These are phyloP conservation scores for Bjerkandera adusta DNA, from an alignment of 1,284 basidiomycete species.

Conservation along the genomic window DNA sequence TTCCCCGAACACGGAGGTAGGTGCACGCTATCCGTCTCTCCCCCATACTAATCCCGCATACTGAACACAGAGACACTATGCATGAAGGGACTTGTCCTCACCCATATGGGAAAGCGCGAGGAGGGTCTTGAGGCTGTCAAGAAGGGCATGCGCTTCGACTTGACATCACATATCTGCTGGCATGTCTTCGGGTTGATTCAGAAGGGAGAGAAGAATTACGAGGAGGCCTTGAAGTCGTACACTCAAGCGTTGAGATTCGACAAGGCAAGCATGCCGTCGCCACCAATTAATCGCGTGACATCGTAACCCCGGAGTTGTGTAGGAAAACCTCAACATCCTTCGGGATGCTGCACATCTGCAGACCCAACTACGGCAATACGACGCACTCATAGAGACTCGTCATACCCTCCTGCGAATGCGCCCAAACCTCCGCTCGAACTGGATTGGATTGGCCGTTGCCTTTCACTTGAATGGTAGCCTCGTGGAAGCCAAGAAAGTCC, in stretches of 20 bases:
- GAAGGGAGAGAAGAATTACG: slow-evolving; percentile 89
- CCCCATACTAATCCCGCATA: slow-evolving; percentile 13
- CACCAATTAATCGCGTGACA: not conserved
- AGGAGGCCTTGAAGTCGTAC: slow-evolving; percentile 86
- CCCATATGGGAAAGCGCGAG: slow-evolving; percentile 82
- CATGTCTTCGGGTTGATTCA: slow-evolving; percentile 96
- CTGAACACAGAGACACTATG: slow-evolving; percentile 76
- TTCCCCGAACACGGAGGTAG: slow-evolving; percentile 93
- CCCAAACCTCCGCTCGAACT: slow-evolving; percentile 85
- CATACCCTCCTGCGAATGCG: slow-evolving; percentile 80
- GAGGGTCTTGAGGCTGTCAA: slow-evolving; percentile 86
- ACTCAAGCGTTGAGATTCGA: slow-evolving; percentile 84
- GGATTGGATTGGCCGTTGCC: slow-evolving; percentile 88
- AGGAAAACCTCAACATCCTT: slow-evolving; percentile 95
- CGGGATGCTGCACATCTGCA: slow-evolving; percentile 91
- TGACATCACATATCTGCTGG: slow-evolving; percentile 96
- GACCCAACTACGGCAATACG: slow-evolving; percentile 86
- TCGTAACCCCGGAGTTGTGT: not conserved
- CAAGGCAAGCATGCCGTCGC: slow-evolving; percentile 43
- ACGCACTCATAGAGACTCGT: slow-evolving; percentile 80
- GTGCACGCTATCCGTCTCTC: slow-evolving; percentile 22
- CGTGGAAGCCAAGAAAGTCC: slow-evolving; percentile 68
- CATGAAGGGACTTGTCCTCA: slow-evolving; percentile 90
- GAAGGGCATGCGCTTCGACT: slow-evolving; percentile 85
- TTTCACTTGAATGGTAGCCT: slow-evolving; percentile 83